These are phyloP conservation scores for Bretschneidera sinensis DNA, from an alignment of 345 rosid species.

Conservation along the genomic window DNA sequence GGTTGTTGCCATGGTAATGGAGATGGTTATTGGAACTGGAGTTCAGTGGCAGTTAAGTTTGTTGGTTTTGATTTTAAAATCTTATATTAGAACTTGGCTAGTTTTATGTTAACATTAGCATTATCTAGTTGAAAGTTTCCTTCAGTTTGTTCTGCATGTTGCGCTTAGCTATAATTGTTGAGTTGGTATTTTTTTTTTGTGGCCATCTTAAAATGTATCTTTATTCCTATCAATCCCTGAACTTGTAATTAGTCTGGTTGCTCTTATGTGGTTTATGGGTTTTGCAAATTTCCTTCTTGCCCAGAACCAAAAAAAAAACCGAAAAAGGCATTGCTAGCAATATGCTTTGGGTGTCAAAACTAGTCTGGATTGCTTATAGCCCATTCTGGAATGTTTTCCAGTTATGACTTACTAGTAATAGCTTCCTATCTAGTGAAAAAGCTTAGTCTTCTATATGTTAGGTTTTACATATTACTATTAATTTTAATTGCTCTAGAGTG, in stretches of 20 bases:
- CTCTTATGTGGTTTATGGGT: not conserved
- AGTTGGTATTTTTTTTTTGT: conserved; percentile 11
- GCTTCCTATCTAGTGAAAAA: too few species aligned
- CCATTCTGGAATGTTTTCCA: too few species aligned
- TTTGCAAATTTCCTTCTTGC: too few species aligned
- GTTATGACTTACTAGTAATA: too few species aligned
- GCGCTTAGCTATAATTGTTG: conserved; percentile 9
- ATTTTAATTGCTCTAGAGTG: not conserved
- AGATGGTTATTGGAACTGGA: conserved; percentile 45
- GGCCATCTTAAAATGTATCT: not conserved
- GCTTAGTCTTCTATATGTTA: too few species aligned
- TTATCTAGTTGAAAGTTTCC: conserved; percentile 16
- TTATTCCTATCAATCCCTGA: not conserved
- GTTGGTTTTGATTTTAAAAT: conserved; percentile 35
- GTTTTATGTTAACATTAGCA: conserved; percentile 20
- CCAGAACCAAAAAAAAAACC: too few species aligned
- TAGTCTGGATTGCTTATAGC: too few species aligned
- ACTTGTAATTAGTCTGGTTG: not conserved
- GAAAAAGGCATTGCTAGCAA: too few species aligned
- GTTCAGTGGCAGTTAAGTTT: conserved; percentile 62
- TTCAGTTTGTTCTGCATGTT: conserved; percentile 21
- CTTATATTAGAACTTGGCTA: conserved; percentile 23
- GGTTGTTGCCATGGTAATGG: conserved; percentile 44
- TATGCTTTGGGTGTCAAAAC: too few species aligned
- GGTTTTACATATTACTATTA: too few species aligned